Percentiles rank a stretch among this genome's conserved stretches.
Evolutionary conservation across 2,329 filamentous ascomycete species (phyloP).

Genomic region (Curvularia sp.): DNA sequence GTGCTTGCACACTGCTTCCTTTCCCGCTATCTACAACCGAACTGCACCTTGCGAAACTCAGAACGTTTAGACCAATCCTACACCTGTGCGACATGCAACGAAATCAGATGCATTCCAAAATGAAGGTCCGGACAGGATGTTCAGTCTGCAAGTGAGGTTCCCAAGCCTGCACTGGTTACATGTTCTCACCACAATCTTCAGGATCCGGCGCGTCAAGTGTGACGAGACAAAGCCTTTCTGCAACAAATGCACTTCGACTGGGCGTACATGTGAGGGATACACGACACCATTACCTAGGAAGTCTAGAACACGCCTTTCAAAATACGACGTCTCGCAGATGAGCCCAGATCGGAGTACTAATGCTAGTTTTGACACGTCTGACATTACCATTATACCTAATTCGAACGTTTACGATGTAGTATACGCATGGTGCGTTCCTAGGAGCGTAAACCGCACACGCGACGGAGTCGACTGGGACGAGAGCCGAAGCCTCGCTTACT

Average conservation of each 20-base stretch:
- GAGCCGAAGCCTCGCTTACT: background rate
- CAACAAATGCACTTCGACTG: background rate
- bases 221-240: background rate
- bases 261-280: background rate
- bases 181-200: background rate
- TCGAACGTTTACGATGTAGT: no score
- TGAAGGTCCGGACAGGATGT: no score
- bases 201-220: background rate
- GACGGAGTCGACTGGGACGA: background rate
- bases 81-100: no score
- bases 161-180: no score
- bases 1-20: no score
- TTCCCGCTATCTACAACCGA: no score
- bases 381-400: background rate
- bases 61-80: no score
- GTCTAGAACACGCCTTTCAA: background rate
- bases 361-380: background rate
- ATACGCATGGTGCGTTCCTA: background rate
- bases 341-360: background rate
- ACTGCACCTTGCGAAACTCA: no score
- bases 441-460: background rate
- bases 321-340: background rate
- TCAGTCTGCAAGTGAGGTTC: no score
- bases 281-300: background rate
- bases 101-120: no score